Base-by-base conservation (phyloP, 1,284 basidiomycete genomes). In the Neotropicomus parvogracilis region DNA sequence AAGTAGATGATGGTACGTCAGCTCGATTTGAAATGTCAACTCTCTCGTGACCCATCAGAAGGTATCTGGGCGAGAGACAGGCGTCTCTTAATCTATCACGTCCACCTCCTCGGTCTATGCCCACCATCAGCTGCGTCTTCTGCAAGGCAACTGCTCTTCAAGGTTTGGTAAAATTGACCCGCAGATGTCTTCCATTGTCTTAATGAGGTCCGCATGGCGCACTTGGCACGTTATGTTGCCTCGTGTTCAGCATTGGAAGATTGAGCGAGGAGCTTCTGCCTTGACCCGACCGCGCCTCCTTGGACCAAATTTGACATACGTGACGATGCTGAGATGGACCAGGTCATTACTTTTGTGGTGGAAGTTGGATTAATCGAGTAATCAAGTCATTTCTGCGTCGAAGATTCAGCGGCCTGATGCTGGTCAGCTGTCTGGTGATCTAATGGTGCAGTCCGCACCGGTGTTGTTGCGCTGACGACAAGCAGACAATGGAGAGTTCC, bases 91-190 rank as follows among this genome's bases (percentile, higher is more conserved):
- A 47, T 53, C 28, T 26, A 48, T 53, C 35, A 58, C 28, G 40
- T 40, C 40, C 44, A 51, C 53, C 44, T 59, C 63, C 61, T 66
- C 59, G 63, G 61, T 62, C 50, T 51, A 56, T 52, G 36, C 33
- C 58, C 50, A 55, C 48, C 38, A 43, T 47, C 27, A 44, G 39
- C 41, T 37, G 38, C 41, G 27, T 44, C 41, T 52, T 46, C 13
- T 33, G 50, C 48, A 58, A 56, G 62, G 58, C 39, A 49, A 52
- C 26, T 35, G n/a, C 36, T 47, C 39, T 44, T 46, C 46, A 42
- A 32, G 34, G 27, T 36, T 44, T 36, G 32, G 49, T 14, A 45
- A 61, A 47, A 44, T 50, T 44, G n/a, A 39, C 41, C 14, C 19
- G 38, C 24, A 43, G 31, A 39, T 49, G 40, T 40, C 49, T 43